Evolutionary conservation across 495 filamentous ascomycete species (phyloP).

Genomic region (Tetracladium marchalianum): DNA sequence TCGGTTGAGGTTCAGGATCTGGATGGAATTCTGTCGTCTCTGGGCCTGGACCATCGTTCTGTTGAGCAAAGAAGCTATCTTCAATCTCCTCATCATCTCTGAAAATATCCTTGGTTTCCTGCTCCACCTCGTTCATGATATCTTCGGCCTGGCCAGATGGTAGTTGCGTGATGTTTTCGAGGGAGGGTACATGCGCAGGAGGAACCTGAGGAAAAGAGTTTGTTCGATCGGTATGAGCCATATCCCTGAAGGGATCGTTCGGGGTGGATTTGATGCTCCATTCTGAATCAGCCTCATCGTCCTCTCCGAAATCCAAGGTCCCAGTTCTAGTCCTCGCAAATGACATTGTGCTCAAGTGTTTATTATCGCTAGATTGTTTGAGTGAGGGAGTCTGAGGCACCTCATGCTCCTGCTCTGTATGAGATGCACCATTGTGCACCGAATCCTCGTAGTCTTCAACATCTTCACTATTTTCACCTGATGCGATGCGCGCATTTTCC

Average conservation of each 20-base stretch:
- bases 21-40: background rate
- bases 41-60: background rate
- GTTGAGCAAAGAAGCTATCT: constrained; percentile 18
- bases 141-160: constrained; percentile 33
- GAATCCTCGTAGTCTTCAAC: constrained; percentile 21
- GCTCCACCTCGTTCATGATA: constrained; percentile 23
- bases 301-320: constrained; percentile 37
- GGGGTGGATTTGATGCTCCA: constrained; percentile 37
- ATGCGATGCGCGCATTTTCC: constrained; percentile 9
- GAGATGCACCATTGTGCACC: constrained; percentile 20
- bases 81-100: constrained; percentile 15
- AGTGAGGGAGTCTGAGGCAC: constrained; percentile 16
- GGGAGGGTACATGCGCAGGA: constrained; percentile 18
- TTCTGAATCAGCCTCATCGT: constrained; percentile 39
- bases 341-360: constrained; percentile 41
- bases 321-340: constrained; percentile 42
- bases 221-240: constrained; percentile 41
- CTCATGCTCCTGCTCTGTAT: constrained; percentile 8
- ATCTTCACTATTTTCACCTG: constrained; percentile 6
- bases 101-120: constrained; percentile 22
- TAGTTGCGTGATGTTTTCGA: constrained; percentile 18
- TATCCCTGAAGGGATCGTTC: constrained; percentile 45
- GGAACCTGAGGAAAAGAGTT: constrained; percentile 55
- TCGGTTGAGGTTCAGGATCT: background rate
- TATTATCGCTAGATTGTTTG: constrained; percentile 23